phyloP scores from a whole-genome alignment of 78 protist genomes.

The Acrasis kona region DNA sequence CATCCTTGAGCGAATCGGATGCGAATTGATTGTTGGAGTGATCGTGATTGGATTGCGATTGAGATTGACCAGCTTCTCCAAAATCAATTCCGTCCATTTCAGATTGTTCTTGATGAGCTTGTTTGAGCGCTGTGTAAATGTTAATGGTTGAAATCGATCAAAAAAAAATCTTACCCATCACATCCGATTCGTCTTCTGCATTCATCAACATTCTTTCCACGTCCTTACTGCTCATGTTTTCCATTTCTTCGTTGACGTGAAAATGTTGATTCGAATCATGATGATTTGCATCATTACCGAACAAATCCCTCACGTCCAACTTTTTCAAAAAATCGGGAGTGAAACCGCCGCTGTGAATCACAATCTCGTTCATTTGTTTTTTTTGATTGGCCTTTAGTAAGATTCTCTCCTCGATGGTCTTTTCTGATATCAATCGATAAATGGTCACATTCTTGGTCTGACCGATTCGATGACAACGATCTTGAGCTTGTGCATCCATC shows the following conservation, averaged over 20 bases:
- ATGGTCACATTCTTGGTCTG: conserved; percentile 89
- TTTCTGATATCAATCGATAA: conserved; percentile 77
- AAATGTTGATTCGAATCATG: too few species aligned
- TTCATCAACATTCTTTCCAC: not conserved
- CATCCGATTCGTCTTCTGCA: not conserved
- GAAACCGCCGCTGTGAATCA: conserved; percentile 47
- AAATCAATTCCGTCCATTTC: too few species aligned
- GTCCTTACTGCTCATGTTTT: not conserved
- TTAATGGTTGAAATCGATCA: too few species aligned
- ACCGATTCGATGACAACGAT: conserved; percentile 94
- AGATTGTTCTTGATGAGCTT: too few species aligned
- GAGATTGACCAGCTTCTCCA: too few species aligned
- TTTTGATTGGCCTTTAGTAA: conserved; percentile 61
- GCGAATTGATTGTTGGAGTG: too few species aligned
- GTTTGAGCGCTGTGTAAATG: too few species aligned
- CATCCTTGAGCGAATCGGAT: too few species aligned
- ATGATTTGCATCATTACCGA: not conserved
- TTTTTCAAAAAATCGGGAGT: conserved; percentile 36
- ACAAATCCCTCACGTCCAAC: not conserved
- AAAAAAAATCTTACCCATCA: not conserved
- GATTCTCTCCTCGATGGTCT: conserved; percentile 86
- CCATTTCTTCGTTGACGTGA: not conserved
- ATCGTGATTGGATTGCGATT: too few species aligned
- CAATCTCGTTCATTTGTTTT: conserved; percentile 61
- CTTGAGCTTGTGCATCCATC: conserved; percentile 90